Evolutionary conservation across 352 stramenopile species (phyloP).

Genomic region (Phytophthora colocasiae): DNA sequence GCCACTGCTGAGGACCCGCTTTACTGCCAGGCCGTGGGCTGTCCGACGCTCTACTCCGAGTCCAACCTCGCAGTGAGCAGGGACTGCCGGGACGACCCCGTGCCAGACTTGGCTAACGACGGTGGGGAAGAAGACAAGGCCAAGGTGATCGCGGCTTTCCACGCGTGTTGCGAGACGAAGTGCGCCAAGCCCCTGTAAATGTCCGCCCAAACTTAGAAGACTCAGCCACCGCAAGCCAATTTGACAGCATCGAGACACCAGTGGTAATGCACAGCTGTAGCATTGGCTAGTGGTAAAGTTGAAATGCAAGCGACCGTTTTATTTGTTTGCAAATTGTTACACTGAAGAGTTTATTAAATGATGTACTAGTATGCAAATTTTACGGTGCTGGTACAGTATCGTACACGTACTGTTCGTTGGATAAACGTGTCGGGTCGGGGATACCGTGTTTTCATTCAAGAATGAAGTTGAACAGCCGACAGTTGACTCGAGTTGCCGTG

Average conservation of each 20-base stretch:
- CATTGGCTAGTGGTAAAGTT: background rate
- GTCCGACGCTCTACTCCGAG: conserved; percentile 22
- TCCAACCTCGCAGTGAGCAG: conserved; percentile 17
- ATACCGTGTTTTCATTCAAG: no score
- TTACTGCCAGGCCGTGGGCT: conserved; percentile 25
- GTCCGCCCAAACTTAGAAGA: background rate
- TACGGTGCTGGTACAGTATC: no score
- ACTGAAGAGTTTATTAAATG: no score
- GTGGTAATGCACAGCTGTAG: background rate
- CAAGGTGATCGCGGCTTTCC: background rate
- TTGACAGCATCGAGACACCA: background rate
- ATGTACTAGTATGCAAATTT: no score
- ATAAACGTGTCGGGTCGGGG: no score
- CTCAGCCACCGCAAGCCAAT: background rate
- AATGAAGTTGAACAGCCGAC: no score
- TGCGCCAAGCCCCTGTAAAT: conserved; percentile 6
- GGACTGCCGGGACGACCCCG: conserved; percentile 19
- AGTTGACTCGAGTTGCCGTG: no score
- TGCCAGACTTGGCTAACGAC: no score
- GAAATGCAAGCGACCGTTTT: conserved; percentile 13
- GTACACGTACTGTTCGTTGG: no score
- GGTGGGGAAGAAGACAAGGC: background rate
- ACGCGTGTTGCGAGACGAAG: conserved; percentile 10
- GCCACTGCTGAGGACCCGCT: conserved; percentile 13
- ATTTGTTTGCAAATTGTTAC: no score